Conservation (phyloP, 2,329 filamentous ascomycete species). For the Coccinonectria pachysandricola region DNA sequence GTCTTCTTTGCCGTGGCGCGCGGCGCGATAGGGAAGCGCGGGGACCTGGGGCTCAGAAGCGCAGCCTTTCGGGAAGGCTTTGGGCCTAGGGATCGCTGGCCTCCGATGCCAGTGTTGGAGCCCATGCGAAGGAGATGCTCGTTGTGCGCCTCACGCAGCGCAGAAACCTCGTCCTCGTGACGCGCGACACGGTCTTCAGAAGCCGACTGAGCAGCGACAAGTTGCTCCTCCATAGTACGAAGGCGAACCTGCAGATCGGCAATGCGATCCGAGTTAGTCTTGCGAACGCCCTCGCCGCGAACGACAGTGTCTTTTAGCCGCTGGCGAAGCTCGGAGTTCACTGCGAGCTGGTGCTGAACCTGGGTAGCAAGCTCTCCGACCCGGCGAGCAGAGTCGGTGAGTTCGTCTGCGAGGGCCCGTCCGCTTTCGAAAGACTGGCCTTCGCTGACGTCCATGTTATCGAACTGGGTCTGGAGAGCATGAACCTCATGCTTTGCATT, state of each 20-base stretch:
- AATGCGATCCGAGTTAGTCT: constrained; percentile 70
- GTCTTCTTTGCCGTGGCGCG: constrained; percentile 51
- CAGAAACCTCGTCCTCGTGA: constrained; percentile 76
- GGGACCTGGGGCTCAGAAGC: constrained; percentile 25
- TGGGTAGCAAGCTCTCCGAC: constrained; percentile 72
- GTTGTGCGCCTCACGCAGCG: constrained; percentile 67
- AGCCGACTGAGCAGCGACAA: constrained; percentile 71
- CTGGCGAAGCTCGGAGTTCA: constrained; percentile 63
- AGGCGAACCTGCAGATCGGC: constrained; percentile 73
- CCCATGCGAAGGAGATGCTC: constrained; percentile 67
- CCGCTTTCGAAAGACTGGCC: constrained; percentile 48
- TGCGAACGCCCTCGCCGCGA: constrained; percentile 76
- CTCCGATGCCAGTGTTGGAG: constrained; percentile 26
- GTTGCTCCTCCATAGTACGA: constrained; percentile 70
- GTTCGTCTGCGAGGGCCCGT: constrained; percentile 54
- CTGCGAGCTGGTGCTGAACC: constrained; percentile 69
- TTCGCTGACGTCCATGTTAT: constrained; percentile 46
- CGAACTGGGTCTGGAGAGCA: constrained; percentile 51
- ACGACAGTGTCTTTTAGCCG: constrained; percentile 71
- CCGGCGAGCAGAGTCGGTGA: constrained; percentile 62
- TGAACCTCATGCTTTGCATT: constrained; percentile 56
- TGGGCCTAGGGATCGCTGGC: constrained; percentile 23
- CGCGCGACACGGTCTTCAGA: constrained; percentile 75
- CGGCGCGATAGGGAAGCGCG: constrained; percentile 24
- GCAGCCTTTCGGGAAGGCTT: constrained; percentile 23